Base-by-base conservation (phyloP, 192 early-diverging fungal species). In the Backusella australiensis region DNA sequence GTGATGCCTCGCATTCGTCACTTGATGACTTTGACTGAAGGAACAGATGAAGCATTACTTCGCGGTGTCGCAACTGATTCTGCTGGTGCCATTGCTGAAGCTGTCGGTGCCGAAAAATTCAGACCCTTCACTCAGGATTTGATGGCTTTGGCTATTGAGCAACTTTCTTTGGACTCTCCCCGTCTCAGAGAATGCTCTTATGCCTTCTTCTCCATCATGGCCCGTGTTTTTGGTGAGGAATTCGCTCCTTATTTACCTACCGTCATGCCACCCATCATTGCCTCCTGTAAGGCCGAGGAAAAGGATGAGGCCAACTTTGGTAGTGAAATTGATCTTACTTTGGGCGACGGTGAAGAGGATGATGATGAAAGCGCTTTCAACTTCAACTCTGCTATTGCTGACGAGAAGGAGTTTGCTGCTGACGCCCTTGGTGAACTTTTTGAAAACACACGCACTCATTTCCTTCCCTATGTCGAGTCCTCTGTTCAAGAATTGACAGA, bases 371-470 rank as follows among this genome's bases (percentile, higher is more conserved):
- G 90, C 4, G 82, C 81, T n/a, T 84, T 91, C 69, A 88, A 85
- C 29, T 85, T 94, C 67, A 92, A 87, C 75, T 92, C 93, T 34
- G 95, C 91, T 23, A 86, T 97, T 80, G 93, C 95, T 4, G 94
- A 96, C 52, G 96, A 97, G 78, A 97, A 97, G 85, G 96, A 97
- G 80, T 90, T 94, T 66, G 95, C 96, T 34, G 93, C 92, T 36
- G 95, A 96, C 74, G 93, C 93, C 9, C 86, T 95, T 68, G 95
- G 93, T 59, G 94, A 97, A 82, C 79, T 97, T 26, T 97, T 97
- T 83, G 87, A 88, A 71, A 89, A 91, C 70, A 93, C 95, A 12
- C 75, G 84, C 12, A 72, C 86, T 1, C 86, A 90, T 34, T 97
- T 95, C 80, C 82, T 97, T 82, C 94, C 96, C 4, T 96, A 95